Evolutionary conservation across 2,329 filamentous ascomycete species (phyloP).

Genomic region (Penicillium sp.): DNA sequence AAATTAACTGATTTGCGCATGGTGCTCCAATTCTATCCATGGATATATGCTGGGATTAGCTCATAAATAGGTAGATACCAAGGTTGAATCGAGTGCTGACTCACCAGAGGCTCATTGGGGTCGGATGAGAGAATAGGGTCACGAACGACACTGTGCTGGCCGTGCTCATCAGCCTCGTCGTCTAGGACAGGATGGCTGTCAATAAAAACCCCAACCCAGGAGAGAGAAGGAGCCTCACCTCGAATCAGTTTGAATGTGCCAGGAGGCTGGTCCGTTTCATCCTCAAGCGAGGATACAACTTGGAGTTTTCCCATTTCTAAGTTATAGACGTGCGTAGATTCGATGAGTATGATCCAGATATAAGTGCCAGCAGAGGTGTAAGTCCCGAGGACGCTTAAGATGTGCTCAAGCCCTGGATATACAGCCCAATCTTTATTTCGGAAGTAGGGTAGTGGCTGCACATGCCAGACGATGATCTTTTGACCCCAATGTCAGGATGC

Average conservation of each 20-base stretch:
- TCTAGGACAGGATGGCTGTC: conserved; percentile 5
- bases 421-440: neutral
- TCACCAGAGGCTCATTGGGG: conserved; percentile 34
- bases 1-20: conserved; percentile 45
- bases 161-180: conserved; percentile 5
- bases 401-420: neutral
- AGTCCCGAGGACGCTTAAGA: no score
- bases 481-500: neutral
- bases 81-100: neutral
- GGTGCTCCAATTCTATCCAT: conserved; percentile 44
- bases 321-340: neutral
- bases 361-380: no score
- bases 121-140: conserved; percentile 37
- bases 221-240: conserved; percentile 7
- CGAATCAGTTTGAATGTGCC: conserved; percentile 28
- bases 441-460: neutral
- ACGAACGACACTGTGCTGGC: conserved; percentile 27
- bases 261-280: conserved; percentile 15
- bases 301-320: conserved; percentile 12
- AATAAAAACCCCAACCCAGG: neutral
- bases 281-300: neutral
- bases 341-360: neutral
- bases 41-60: neutral
- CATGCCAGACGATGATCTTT: neutral
- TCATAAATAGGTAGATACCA: no score